Percentiles rank a stretch among this genome's conserved stretches.
Conservation (phyloP, 2,329 filamentous ascomycete genomes). For the Neocucurbitaria cava region DNA sequence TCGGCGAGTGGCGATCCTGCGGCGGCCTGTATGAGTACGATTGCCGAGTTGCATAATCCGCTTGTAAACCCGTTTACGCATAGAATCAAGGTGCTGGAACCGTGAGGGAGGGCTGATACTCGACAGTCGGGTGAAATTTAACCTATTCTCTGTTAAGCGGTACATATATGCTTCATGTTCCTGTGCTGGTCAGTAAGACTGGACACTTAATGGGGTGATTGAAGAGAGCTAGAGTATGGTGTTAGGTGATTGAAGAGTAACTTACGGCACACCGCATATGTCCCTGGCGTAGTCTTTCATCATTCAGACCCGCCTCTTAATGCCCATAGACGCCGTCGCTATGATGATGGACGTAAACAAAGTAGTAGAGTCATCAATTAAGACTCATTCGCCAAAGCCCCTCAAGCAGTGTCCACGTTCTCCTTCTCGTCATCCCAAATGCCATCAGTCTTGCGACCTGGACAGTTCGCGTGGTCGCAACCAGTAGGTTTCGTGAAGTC, state of each 20-base stretch:
- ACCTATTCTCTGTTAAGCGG: neutral
- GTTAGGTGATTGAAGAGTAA: neutral
- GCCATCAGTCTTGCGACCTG: conserved; percentile 31
- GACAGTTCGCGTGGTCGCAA: conserved; percentile 47
- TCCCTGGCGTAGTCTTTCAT: neutral
- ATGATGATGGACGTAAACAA: neutral
- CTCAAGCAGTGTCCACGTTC: conserved; percentile 6
- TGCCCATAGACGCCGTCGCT: neutral
- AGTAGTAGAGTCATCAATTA: neutral
- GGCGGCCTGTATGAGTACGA: conserved; percentile 16
- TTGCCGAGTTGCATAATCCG: conserved; percentile 14
- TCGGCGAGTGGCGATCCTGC: conserved; percentile 9
- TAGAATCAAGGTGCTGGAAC: conserved; percentile 1
- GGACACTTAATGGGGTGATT: neutral
- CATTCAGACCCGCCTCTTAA: neutral
- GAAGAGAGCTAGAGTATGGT: neutral
- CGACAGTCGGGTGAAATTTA: neutral
- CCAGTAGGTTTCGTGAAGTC: conserved; percentile 60
- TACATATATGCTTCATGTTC: neutral
- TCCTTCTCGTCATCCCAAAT: conserved; percentile 60
- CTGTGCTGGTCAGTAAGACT: too few relatives aligned
- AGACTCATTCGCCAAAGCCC: neutral
- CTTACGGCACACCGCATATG: neutral
- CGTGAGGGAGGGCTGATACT: neutral
- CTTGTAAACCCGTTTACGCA: conserved; percentile 9